Evolutionary conservation across 2,329 filamentous ascomycete genomes (phyloP), one percentile per base, ranked within the genome.

Genomic region (Colletotrichum sp.): DNA sequence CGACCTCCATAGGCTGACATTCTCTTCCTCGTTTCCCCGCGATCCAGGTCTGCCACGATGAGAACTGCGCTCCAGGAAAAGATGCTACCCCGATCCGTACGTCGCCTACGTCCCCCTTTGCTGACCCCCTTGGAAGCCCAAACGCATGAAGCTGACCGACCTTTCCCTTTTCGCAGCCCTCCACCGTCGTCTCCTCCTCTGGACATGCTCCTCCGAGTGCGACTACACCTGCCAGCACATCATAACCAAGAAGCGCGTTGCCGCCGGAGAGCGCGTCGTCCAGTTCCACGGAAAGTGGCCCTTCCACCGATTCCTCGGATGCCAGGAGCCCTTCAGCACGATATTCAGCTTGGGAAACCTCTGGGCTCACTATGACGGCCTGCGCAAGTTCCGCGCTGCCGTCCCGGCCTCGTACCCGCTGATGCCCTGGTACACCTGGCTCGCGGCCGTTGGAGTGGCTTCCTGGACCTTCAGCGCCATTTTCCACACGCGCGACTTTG

Each of bases 241-340:
- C 83, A 90, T 98, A 76, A 99, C 97, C 72, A 86, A 91, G 80
- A 86, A 87, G 74, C 95, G 96, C 78, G 86, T 96, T 78, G 87
- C 91, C 30, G 88, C 90, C 77, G 90, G 92, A 76, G 91, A 92
- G 34, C 90, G 93, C 13, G 85, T 98, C 66, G 93, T 96, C 72
- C 97, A 99, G 86, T 99, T 96, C 88, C 96, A 99, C 87, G 97
- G 97, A 36, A 99, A 99, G 90, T 99, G 97, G 97, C 97, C 97
- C 52, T 99, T 99, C 87, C 89, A 93, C 84, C 94, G 97, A 79
- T 90, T 98, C 82, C 86, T 98, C 70, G 97, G 97, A 84, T 94
- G 98, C 88, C 97, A 99, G 87, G 97, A 99, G 87, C 96, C 96
- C 75, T 95, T 96, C 84, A 96, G 93, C 67, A 96, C 99, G 79